Base-by-base conservation (phyloP, 1,139 yeast species). In the Pichia sp. region DNA sequence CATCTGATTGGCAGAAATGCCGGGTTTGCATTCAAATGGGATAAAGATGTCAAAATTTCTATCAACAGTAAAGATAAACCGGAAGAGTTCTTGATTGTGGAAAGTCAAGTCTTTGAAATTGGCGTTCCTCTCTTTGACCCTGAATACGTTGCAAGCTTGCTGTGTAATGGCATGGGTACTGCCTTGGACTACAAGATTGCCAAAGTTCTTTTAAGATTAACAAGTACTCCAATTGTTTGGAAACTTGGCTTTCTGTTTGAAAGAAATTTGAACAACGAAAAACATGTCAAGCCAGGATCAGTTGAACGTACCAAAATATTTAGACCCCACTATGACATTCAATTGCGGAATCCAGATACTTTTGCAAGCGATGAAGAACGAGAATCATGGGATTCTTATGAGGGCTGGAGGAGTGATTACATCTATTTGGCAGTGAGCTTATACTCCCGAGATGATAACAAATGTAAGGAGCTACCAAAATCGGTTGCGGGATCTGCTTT, bases 381-480 rank as follows among this genome's bases (percentile, higher is more conserved):
- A 5, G 66, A 70, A 2, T 66, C 63, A 0, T 84, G 85, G 65
- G 98, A 93, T 66, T 87, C 96, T 0, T 93, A 85, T 62, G 67
- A 67, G 13, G 95, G 89, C 0, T 93, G 86, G 71, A 74, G 98
- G 66, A 83, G 95, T 58, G 83, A 87, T 51, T 88, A 83, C 61
- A 74, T 90, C 16, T 96, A 89, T 63, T 71, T 93, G 78, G 86
- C 95, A 0, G 75, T 91, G 31, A 75, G 87, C 0, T 74, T 91
- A 44, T 70, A 76, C 42, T 87, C 95, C 1, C 65, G 70, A 21
- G 55, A 52, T 34, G 51, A 52, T 22, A 51, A 49, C 21, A 56
- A 56, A 30, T 52, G 52, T 22, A 37, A 48, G 25, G 42, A 49
- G 8, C 5, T 50, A 12, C 44, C 56, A 5, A 43, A 46, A n/a